Evolutionary conservation across 2,329 filamentous ascomycete genomes (phyloP).

Genomic region (Colletotrichum liaoningense): DNA sequence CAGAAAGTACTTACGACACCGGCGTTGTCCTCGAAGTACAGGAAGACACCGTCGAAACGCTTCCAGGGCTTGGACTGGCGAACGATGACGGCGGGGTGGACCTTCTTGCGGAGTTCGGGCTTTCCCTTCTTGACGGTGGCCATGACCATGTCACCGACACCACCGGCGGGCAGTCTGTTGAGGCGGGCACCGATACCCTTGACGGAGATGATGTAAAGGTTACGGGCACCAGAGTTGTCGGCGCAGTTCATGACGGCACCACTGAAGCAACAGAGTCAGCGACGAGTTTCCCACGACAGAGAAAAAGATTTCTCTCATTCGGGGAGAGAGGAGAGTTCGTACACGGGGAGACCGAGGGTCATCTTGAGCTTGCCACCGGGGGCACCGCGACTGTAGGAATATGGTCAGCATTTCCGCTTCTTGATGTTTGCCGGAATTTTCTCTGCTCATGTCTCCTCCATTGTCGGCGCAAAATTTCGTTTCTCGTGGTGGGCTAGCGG

Average conservation of each 20-base stretch:
- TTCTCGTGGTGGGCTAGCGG: conserved; percentile 12
- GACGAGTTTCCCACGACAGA: background rate
- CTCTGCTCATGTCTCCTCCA: background rate
- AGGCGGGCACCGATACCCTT: conserved; percentile 98
- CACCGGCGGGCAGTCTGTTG: conserved; percentile 95
- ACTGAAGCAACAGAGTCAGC: conserved; percentile 58
- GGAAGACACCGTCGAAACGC: conserved; percentile 96
- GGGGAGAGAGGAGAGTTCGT: conserved; percentile 62
- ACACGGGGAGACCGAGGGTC: conserved; percentile 99
- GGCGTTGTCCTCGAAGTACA: conserved; percentile 99
- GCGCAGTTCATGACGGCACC: conserved; percentile 99
- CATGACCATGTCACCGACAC: conserved; percentile 99
- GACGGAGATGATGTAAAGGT: conserved; percentile 99
- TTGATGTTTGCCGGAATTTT: background rate
- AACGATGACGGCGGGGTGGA: conserved; percentile 99
- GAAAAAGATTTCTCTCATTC: conserved; percentile 9
- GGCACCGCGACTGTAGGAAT: conserved; percentile 77
- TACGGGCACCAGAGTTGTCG: conserved; percentile 98
- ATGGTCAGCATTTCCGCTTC: conserved; percentile 47
- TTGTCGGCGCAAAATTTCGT: conserved; percentile 16
- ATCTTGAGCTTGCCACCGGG: conserved; percentile 99
- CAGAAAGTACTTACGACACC: conserved; percentile 81
- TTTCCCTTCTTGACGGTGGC: conserved; percentile 99
- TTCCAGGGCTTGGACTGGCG: conserved; percentile 99
- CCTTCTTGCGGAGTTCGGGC: conserved; percentile 99